A percentile compares a stretch with the other conserved stretches of the same genome.
Evolutionary conservation across 495 filamentous ascomycete genomes (phyloP).

Genomic region (Aeminium ludgeri): DNA sequence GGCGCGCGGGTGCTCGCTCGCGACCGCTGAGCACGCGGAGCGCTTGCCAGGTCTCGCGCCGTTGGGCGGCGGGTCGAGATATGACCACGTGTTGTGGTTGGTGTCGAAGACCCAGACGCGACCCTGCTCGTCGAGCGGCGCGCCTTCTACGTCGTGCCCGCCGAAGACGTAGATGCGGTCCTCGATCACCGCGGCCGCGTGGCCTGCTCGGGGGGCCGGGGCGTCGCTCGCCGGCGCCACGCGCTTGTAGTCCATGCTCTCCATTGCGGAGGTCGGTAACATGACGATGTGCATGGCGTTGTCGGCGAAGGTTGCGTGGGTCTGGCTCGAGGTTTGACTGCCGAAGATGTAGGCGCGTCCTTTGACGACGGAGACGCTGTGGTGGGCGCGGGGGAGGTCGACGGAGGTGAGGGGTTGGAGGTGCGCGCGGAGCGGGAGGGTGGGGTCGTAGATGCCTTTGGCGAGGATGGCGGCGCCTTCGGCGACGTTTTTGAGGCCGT

Average conservation of each 20-base stretch:
- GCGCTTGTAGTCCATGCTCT: slow-evolving; percentile 37
- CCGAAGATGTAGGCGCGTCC: slow-evolving; percentile 56
- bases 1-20: slow-evolving; percentile 17
- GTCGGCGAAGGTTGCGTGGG: slow-evolving; percentile 30
- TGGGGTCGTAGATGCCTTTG: slow-evolving; percentile 27
- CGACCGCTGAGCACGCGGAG: slow-evolving; percentile 18
- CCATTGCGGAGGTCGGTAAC: slow-evolving; percentile 34
- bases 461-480: slow-evolving; percentile 23
- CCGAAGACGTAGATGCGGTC: slow-evolving; percentile 49
- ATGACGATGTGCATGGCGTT: slow-evolving; percentile 53
- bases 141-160: slow-evolving; percentile 25
- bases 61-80: slow-evolving; percentile 33
- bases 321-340: slow-evolving; percentile 29
- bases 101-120: slow-evolving; percentile 52
- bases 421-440: slow-evolving; percentile 35
- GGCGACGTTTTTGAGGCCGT: slow-evolving; percentile 22
- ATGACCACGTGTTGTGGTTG: slow-evolving; percentile 36
- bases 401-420: slow-evolving; percentile 40
- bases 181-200: slow-evolving; percentile 41
- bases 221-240: slow-evolving; percentile 16
- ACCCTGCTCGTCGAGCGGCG: slow-evolving; percentile 40
- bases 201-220: slow-evolving; percentile 23
- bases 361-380: slow-evolving; percentile 48
- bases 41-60: slow-evolving; percentile 26
- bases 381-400: slow-evolving; percentile 48